phyloP scores from a whole-genome alignment of 306 rosid genomes.

The Gastrolobium bilobum region DNA sequence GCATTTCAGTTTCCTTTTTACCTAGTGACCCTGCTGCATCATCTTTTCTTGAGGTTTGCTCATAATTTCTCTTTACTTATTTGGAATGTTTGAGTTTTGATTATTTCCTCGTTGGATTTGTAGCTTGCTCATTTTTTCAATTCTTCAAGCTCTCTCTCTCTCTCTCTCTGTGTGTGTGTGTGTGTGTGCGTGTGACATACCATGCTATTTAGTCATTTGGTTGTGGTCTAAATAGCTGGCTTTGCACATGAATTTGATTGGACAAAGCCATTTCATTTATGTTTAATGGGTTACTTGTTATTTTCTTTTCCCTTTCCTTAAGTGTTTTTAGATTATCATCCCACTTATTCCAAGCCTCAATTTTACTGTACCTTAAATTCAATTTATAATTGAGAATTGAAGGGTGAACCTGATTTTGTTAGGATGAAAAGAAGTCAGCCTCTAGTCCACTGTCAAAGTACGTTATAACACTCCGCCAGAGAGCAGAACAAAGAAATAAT shows the following conservation, averaged over 20 bases:
- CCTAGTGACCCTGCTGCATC: constrained; percentile 74
- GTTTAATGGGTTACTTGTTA: constrained; percentile 6
- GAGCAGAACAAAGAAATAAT: constrained; percentile 68
- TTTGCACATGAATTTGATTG: not conserved
- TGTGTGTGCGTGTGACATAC: not conserved
- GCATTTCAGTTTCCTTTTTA: constrained; percentile 69
- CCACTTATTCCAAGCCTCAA: constrained; percentile 25
- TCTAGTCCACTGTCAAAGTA: constrained; percentile 76
- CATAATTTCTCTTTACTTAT: constrained; percentile 15
- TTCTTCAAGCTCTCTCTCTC: constrained; percentile 12
- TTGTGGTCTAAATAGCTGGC: constrained; percentile 20
- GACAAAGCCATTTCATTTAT: constrained; percentile 25
- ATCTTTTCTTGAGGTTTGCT: constrained; percentile 82
- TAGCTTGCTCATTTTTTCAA: constrained; percentile 17
- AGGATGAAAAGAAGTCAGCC: constrained; percentile 78
- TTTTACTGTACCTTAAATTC: constrained; percentile 11
- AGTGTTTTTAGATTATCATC: constrained; percentile 24
- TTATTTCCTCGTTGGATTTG: constrained; percentile 22
- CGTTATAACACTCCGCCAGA: constrained; percentile 61
- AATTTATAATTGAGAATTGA: constrained; percentile 33
- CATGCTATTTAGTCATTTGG: not conserved
- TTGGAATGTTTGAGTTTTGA: constrained; percentile 29
- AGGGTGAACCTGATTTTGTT: constrained; percentile 26
- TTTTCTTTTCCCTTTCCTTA: not conserved
- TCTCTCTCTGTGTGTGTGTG: not conserved